These are phyloP conservation scores for Xanthoconium stramineum DNA, from an alignment of 768 basidiomycete species.

Conservation along the genomic window DNA sequence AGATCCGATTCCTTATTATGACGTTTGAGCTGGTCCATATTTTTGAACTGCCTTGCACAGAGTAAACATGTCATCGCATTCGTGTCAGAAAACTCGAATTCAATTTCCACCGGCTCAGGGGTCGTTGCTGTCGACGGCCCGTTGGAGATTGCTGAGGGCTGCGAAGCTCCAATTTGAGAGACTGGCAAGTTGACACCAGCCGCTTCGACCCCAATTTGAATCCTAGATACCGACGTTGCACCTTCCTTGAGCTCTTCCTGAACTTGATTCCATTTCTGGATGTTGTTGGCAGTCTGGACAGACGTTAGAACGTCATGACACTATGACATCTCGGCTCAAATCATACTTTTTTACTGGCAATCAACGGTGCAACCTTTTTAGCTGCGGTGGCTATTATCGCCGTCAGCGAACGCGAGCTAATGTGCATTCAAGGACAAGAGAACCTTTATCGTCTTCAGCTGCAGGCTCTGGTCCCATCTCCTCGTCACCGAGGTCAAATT, in stretches of 20 bases:
- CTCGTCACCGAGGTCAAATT: slow-evolving; percentile 41
- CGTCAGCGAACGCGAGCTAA: slow-evolving; percentile 10
- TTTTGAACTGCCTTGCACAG: slow-evolving; percentile 92
- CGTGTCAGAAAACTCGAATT: slow-evolving; percentile 83
- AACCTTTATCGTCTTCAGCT: slow-evolving; percentile 47
- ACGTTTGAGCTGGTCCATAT: slow-evolving; percentile 75
- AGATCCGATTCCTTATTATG: slow-evolving; percentile 94
- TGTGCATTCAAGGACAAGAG: not conserved
- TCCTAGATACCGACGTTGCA: slow-evolving; percentile 24
- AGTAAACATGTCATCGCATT: slow-evolving; percentile 77
- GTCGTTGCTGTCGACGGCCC: slow-evolving; percentile 31
- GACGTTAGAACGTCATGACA: slow-evolving; percentile 1
- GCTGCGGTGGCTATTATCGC: slow-evolving; percentile 39
- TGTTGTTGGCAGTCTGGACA: slow-evolving; percentile 77
- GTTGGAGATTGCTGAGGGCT: slow-evolving; percentile 14
- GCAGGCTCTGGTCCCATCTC: slow-evolving; percentile 42
- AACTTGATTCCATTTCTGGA: slow-evolving; percentile 96
- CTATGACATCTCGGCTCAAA: not conserved
- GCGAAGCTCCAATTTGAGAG: slow-evolving; percentile 7
- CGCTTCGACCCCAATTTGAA: slow-evolving; percentile 10
- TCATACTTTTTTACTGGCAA: slow-evolving; percentile 80
- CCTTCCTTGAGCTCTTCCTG: slow-evolving; percentile 77
- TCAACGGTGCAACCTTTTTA: slow-evolving; percentile 77
- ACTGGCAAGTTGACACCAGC: not conserved
- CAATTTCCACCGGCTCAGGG: slow-evolving; percentile 47